Base-by-base conservation (phyloP, 257 asterid species). In the Eustoma russellianum region DNA sequence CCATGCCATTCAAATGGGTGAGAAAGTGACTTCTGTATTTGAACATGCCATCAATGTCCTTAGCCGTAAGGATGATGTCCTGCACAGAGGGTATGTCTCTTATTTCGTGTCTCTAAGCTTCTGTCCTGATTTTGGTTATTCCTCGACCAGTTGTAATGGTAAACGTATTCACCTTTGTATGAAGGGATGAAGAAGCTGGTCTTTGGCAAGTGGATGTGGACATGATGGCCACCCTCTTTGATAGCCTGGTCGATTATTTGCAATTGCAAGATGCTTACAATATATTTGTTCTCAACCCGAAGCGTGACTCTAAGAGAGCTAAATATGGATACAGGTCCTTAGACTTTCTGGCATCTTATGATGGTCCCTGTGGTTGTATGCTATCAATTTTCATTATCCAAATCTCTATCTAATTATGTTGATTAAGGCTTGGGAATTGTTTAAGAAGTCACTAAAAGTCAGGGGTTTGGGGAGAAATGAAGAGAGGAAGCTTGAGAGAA, bases 191-290 rank as follows among this genome's bases (percentile, higher is more conserved):
- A 63, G 77, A 66, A 46, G 61, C 57, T 56, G 84, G 78, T 70
- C 74, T 76, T 56, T 88, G 97, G 98, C 97, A 88, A 81, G 94
- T 92, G 71, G 98, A 92, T 57, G 77, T 79, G 67, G 98, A 92
- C 79, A 74, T 88, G 97, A 83, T 92, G 75, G 80, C 78, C 70
- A 77, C 70, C 69, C 50, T 88, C 65, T 70, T 82, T 81, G 74
- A 75, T 73, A 88, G 94, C 73, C 94, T 92, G 52, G 88, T 92
- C 70, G 97, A 92, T 66, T 92, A 92, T 77, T 71, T 92, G 74
- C 90, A 85, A 54, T 63, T 92, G 70, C 94, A 70, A 59, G 80
- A 80, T 73, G 98, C 88, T 50, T 92, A 88, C 73, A 92, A 88
- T 60, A 70, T 92, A 76, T 92, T 88, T 65, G 57, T 92, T 63